A percentile compares a stretch with the other conserved stretches of the same genome.
phyloP scores from a whole-genome alignment of 495 filamentous ascomycete species.

The Mycothermus thermophilus region DNA sequence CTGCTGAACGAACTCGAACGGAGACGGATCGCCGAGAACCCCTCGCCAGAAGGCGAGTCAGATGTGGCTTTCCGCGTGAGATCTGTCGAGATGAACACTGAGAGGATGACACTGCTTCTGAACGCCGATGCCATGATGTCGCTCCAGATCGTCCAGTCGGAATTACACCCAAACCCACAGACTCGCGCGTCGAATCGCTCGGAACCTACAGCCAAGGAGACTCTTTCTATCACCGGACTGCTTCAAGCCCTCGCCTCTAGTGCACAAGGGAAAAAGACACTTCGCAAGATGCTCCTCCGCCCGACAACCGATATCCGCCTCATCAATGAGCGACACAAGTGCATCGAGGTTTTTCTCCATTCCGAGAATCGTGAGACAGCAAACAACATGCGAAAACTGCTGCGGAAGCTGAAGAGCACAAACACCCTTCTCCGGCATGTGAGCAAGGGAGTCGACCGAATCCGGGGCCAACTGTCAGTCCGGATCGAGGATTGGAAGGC shows the following conservation, averaged over 20 bases:
- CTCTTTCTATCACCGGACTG: conserved; percentile 76
- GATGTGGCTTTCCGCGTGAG: conserved; percentile 42
- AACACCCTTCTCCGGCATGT: conserved; percentile 55
- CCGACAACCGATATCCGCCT: conserved; percentile 54
- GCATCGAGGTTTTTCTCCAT: conserved; percentile 52
- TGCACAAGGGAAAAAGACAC: conserved; percentile 60
- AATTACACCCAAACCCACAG: conserved; percentile 73
- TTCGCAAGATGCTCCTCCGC: conserved; percentile 74
- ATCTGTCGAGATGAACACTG: conserved; percentile 61
- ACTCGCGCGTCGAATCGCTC: conserved; percentile 60
- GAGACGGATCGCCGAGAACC: conserved; percentile 45
- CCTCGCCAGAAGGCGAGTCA: conserved; percentile 39
- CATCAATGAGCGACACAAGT: conserved; percentile 62
- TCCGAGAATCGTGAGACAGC: conserved; percentile 51
- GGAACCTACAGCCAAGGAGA: conserved; percentile 65
- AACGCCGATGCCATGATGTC: conserved; percentile 66
- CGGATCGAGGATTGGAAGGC: conserved; percentile 59
- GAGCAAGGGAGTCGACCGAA: conserved; percentile 57
- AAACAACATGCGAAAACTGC: conserved; percentile 42
- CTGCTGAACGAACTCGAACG: conserved; percentile 67
- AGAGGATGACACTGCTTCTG: conserved; percentile 72
- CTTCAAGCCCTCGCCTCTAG: conserved; percentile 68
- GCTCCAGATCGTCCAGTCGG: conserved; percentile 74
- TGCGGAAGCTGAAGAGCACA: conserved; percentile 71
- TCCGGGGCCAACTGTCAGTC: conserved; percentile 42